These are phyloP conservation scores for Phanerochaete carnosa DNA, from an alignment of 768 basidiomycete genomes.

Conservation along the genomic window DNA sequence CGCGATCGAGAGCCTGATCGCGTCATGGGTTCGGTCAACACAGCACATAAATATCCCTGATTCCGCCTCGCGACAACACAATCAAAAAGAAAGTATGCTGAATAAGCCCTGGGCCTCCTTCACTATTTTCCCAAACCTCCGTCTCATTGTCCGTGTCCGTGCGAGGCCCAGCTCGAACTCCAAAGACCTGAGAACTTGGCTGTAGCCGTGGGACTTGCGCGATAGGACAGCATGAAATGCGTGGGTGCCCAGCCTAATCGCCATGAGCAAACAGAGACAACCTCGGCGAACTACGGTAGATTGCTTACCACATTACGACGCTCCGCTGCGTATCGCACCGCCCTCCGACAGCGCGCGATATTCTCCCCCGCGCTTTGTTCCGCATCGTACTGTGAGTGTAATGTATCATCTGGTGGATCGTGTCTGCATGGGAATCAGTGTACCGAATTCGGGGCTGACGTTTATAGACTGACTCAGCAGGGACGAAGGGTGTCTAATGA, in stretches of 20 bases:
- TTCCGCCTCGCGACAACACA: background rate
- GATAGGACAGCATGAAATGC: constrained; percentile 72
- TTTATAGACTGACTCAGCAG: constrained; percentile 45
- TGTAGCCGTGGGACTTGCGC: constrained; percentile 48
- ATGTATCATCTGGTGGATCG: constrained; percentile 56
- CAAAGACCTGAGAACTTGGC: constrained; percentile 43
- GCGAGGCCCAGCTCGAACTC: constrained; percentile 47
- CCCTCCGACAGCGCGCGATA: constrained; percentile 36
- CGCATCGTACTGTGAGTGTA: constrained; percentile 53
- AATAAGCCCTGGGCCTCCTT: background rate
- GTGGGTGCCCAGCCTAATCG: constrained; percentile 72
- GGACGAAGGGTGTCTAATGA: constrained; percentile 45
- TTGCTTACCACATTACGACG: constrained; percentile 58
- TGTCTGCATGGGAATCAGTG: constrained; percentile 37
- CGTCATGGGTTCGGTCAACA: too few species aligned
- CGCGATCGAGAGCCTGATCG: constrained; percentile 6
- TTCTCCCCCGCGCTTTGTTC: constrained; percentile 39
- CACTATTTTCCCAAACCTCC: constrained; percentile 45
- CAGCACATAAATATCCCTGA: background rate
- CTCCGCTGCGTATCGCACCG: constrained; percentile 44
- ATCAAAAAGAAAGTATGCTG: background rate
- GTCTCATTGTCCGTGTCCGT: constrained; percentile 39
- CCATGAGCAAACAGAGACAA: background rate
- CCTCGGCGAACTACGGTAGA: background rate
- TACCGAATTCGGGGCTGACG: background rate